Base-by-base conservation (phyloP, 495 filamentous ascomycete genomes). In the Daldinia grandis region DNA sequence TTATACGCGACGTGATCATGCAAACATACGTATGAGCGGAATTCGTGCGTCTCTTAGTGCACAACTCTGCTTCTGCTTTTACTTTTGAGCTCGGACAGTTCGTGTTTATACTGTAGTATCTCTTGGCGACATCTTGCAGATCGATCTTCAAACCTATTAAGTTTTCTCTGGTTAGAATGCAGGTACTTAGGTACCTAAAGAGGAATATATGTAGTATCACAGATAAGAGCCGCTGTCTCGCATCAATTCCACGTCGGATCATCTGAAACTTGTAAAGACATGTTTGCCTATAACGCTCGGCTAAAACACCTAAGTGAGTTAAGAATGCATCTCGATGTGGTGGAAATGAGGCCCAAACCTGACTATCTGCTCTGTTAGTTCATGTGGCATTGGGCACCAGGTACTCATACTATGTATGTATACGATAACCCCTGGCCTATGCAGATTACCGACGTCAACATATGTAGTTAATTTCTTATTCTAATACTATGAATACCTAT, bases 151-250 rank as follows among this genome's bases (percentile, higher is more conserved):
- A 21, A 24, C 19, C 19, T 47, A 24, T 47, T 9, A 12, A 47
- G 42, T 24, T 12, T 24, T 47, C 21, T 47, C 42, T 24, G 0
- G 17, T 21, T 47, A 3, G 19, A 47, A 47, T 47, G 19, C 9
- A 47, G 42, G 42, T 47, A 47, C 42, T 4, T 10, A 17, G 28
- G 24, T 25, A n/a, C n/a, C n/a, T n/a, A n/a, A n/a, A n/a, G n/a
- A n/a, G n/a, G n/a, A n/a, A n/a, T n/a, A n/a, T n/a, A 62, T 38
- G 38, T 27, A 37, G 49, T 61, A 50, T 25, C 25, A 56, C 38
- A 35, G 21, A 47, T 17, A 47, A 25, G 33, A 58, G 54, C 35
- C 35, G 12, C 60, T 47, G 9, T 47, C 19, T 47, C 8, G 19
- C 42, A 24, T 24, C 9, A 31, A 64, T 56, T 35, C 24, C 24